phyloP scores from a whole-genome alignment of 2,329 filamentous ascomycete genomes.

The Teratosphaeria zuluensis region DNA sequence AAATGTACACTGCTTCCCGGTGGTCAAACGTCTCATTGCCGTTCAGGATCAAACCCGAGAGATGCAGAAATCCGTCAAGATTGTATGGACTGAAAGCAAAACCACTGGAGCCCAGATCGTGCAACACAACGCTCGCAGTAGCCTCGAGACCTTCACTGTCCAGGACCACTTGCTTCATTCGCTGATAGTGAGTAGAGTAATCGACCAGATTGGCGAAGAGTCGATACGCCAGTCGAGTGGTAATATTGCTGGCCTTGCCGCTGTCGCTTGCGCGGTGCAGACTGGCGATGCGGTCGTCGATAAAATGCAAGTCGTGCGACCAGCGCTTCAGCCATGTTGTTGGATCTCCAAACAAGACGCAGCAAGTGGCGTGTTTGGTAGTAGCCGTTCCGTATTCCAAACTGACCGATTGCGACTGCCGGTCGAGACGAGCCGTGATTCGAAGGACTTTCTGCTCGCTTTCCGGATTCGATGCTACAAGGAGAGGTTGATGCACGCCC shows the following conservation, averaged over 20 bases:
- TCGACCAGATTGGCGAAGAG: conserved; percentile 1
- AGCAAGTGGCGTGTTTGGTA: neutral
- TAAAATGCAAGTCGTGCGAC: neutral
- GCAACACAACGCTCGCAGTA: conserved; percentile 14
- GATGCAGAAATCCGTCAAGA: conserved; percentile 28
- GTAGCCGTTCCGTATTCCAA: neutral
- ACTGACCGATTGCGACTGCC: neutral
- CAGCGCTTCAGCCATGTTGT: neutral
- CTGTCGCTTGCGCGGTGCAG: neutral
- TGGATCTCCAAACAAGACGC: neutral
- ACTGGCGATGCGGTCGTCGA: neutral
- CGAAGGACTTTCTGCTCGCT: neutral
- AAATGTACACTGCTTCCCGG: conserved; percentile 23
- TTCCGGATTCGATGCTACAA: neutral
- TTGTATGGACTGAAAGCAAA: conserved; percentile 14
- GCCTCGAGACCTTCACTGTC: conserved; percentile 28
- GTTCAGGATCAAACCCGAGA: conserved; percentile 12
- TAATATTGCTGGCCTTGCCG: neutral
- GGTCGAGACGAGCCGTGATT: neutral
- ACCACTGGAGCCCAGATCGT: conserved; percentile 3
- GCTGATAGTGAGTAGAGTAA: conserved; percentile 20
- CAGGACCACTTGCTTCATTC: conserved; percentile 29
- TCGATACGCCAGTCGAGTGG: neutral
- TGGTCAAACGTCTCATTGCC: conserved; percentile 15
- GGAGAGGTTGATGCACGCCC: neutral